Conservation (phyloP, 148 eudicot genomes). For the Diospyros kaki region DNA sequence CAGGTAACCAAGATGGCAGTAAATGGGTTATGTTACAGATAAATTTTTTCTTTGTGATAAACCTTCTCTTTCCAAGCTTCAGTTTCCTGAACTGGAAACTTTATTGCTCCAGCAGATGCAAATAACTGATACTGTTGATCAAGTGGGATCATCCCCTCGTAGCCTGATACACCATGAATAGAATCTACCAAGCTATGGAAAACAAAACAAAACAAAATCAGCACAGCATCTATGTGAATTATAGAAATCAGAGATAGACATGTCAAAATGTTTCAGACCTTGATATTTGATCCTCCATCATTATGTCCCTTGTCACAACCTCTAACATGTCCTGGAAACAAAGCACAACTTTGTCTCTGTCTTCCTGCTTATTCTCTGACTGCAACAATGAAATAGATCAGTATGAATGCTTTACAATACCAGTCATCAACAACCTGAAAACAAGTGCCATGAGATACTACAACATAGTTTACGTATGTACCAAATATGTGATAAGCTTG, state of each 20-base stretch:
- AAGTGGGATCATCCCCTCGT: constrained; percentile 60
- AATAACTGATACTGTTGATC: constrained; percentile 82
- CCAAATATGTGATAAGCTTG: constrained; percentile 86
- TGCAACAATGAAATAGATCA: constrained; percentile 23
- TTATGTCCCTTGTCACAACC: constrained; percentile 89
- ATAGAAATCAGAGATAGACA: not conserved
- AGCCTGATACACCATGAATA: constrained; percentile 52
- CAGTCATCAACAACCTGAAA: not conserved
- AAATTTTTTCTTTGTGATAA: not conserved
- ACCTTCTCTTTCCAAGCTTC: constrained; percentile 99
- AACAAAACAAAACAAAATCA: not conserved
- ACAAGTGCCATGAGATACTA: not conserved
- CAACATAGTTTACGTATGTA: constrained; percentile 21
- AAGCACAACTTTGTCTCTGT: constrained; percentile 85
- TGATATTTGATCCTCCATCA: constrained; percentile 68
- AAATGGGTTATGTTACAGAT: too few species aligned
- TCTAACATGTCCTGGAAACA: constrained; percentile 95
- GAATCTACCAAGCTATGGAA: constrained; percentile 56
- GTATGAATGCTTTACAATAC: not conserved
- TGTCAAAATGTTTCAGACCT: constrained; percentile 29
- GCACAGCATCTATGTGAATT: constrained; percentile 6
- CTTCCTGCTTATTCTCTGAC: constrained; percentile 71
- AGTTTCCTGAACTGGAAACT: constrained; percentile 72
- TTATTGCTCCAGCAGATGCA: constrained; percentile 86
- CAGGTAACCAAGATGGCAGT: not conserved